Evolutionary conservation across 768 basidiomycete species (phyloP), one percentile per base, ranked within the genome.

Genomic region (Hysterangium stoloniferum): DNA sequence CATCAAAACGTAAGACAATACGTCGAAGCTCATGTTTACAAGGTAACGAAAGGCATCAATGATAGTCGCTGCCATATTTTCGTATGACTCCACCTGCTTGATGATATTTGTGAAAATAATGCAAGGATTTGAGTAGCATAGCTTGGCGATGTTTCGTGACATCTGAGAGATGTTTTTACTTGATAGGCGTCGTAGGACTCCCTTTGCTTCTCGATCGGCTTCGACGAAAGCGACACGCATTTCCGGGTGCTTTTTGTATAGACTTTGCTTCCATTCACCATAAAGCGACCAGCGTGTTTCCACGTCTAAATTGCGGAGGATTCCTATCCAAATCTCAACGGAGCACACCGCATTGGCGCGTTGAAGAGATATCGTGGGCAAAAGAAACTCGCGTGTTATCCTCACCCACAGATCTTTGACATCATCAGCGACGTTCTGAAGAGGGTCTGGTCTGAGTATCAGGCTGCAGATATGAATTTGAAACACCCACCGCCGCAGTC

Each of bases 51-150:
- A 73, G 15, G 86, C 86, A 58, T 92, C 91, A 22, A 98, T 86
- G 36, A 97, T 86, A 19, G 93, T 89, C 35, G 76, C 77, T 8
- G 89, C 90, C 47, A 96, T 68, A 65, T 98, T 99, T 62, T 95
- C 89, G 61, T 99, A 99, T 12, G 89, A 84, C 84, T 92, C 91
- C 52, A 97, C 86, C 66, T 98, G 96, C 57, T 84, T 83, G 41
- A 99, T 82, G 0, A 87, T 90, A 54, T 88, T 86, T 20, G 77
- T 63, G 71, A 97, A 98, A 58, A 98, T 80, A 44, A 94, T 83
- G 58, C 82, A 85, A 4, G 96, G 96, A 61, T 98, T 96, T 15
- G 88, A 86, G 64, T 98, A 93, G 12, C 90, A 90, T 48, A 95
- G 69, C 66, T 98, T 97, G 11, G 90, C 94, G 22, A 98, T 81